Evolutionary conservation across 164 flowering plant genomes (phyloP), one percentile per base, ranked within the genome.

Genomic region (Warburgia ugandensis): DNA sequence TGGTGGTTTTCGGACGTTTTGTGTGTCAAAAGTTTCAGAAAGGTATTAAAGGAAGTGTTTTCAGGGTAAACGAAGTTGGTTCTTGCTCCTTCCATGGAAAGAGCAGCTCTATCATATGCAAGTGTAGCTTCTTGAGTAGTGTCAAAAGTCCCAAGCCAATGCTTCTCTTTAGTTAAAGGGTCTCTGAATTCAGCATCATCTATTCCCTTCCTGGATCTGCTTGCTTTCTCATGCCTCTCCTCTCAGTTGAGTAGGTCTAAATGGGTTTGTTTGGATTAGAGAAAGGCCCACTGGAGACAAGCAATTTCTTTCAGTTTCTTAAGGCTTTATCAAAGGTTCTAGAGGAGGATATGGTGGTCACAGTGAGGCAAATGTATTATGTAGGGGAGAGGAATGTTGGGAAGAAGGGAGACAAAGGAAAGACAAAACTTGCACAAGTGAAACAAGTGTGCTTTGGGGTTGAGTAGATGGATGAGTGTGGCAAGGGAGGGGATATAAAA

Each of bases 141-240:
- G 66, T 91, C 95, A 64, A 91, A 91, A 0, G 98, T 91, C 4
- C 98, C 98, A 29, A 91, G 83, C 98, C 96, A 91, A 46, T 87
- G 96, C 52, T 96, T 78, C 54, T 85, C 96, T 45, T 91, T 91
- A 10, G 98, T 91, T 14, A 84, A 73, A 4, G 96, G 95, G 73
- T 91, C 95, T 58, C 98, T 73, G 8, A 91, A 87, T 52, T 91
- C 96, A 2, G 95, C 98, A 5, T 95, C 98, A 54, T 91, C 87
- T 35, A 96, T 59, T 0, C 98, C 98, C 90, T 68, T 27, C 98
- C 95, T 17, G 98, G 94, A 33, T 87, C 96, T 0, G 80, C 71
- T 48, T 78, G 86, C 64, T 79, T 86, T 42, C 78, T 64, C 37
- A 88, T 50, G 19, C 98, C 94, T 70, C 37, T 54, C 42, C 47